Conservation (phyloP, 2,329 filamentous ascomycete genomes). For the Venturia asperata region DNA sequence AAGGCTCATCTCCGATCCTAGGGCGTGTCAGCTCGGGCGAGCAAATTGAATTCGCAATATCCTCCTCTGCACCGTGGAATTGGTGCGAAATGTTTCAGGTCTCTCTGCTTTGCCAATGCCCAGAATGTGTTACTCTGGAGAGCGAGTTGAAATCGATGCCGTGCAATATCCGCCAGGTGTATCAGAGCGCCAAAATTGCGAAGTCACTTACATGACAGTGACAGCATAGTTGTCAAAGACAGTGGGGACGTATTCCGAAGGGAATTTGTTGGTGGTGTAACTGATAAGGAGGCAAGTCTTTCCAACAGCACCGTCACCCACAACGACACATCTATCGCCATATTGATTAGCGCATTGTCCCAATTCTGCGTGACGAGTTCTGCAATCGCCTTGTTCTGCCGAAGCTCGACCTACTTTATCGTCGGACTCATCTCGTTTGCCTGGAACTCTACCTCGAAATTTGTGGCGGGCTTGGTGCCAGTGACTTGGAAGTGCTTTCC, state of each 20-base stretch:
- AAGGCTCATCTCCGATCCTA: constrained; percentile 98
- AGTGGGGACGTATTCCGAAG: constrained; percentile 98
- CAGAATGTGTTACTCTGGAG: not conserved
- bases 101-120: not conserved
- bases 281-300: constrained; percentile 99
- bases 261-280: constrained; percentile 99
- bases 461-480: not conserved
- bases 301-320: constrained; percentile 97
- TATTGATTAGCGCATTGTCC: not conserved
- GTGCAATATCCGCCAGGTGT: not conserved
- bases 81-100: too few relatives aligned
- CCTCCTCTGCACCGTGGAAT: not conserved
- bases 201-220: constrained; percentile 81
- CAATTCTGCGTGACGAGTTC: not conserved
- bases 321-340: constrained; percentile 80
- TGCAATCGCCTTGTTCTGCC: not conserved
- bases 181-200: not conserved
- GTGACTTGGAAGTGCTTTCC: not conserved
- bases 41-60: not conserved
- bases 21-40: not conserved
- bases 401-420: constrained; percentile 18
- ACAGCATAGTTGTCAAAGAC: constrained; percentile 99
- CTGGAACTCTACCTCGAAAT: constrained; percentile 1
- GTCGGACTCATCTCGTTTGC: constrained; percentile 19
- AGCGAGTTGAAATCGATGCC: not conserved